Evolutionary conservation across 495 filamentous ascomycete genomes (phyloP), one percentile per base, ranked within the genome.

Genomic region (Apodospora peruviana): DNA sequence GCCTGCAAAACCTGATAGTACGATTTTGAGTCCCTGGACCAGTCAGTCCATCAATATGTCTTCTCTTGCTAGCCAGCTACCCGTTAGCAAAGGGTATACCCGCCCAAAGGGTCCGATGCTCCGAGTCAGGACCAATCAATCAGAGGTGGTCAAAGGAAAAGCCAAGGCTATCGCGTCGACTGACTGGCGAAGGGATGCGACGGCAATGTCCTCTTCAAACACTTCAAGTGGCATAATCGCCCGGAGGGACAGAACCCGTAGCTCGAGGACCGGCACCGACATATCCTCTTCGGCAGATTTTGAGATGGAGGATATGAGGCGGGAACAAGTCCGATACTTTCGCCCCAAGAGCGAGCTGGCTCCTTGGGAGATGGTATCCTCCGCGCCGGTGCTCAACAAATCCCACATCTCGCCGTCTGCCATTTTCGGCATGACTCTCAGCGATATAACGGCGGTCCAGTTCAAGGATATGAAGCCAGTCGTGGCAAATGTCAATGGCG

Each of bases 121-220:
- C 24, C 32, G 27, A 14, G 25, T 56, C 48, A 57, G 47, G 32
- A 57, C 55, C 19, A 50, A 43, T 10, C 22, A 41, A n/a, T 37
- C 21, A 9, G 61, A 58, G 16, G 12, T 23, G 9, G 18, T 27
- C 18, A 43, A 51, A 14, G 34, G 22, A 34, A 60, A 45, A 23
- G 57, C 53, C n/a, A 52, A 53, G 34, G 56, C 53, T 14, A 51
- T 61, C 7, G 48, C 53, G 12, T 59, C 62, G 3, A 21, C 47
- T 12, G 60, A 66, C 51, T 66, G 62, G 62, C 56, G 62, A 11
- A 66, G 47, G 43, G 49, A 43, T 20, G 48, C 55, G 3, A 27
- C 35, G 2, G 48, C 41, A 21, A 19, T 25, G 10, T 50, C 58
- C 3, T 46, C 50, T 10, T 52, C 58, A 5, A 47, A 51, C 16